A percentile compares a stretch with the other conserved stretches of the same genome.
Conservation (phyloP, 495 filamentous ascomycete species). For the Talaromyces liani region DNA sequence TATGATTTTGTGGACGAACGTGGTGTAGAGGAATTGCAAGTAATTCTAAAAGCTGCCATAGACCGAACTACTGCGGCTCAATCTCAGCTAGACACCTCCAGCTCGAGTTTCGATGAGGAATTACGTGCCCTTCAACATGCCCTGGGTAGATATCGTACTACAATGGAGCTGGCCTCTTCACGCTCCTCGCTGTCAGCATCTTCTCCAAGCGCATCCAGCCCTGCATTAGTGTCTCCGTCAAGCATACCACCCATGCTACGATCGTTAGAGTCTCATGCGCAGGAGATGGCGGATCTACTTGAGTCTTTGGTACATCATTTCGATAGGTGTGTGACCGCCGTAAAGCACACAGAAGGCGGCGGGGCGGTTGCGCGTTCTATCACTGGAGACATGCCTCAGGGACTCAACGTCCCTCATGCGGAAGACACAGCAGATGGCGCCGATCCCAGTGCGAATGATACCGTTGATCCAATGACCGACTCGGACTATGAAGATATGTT, state of each 20-base stretch:
- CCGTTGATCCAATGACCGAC: conserved; percentile 62
- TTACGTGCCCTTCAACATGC: conserved; percentile 55
- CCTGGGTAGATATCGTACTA: conserved; percentile 36
- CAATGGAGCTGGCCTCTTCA: conserved; percentile 34
- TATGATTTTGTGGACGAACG: conserved; percentile 87
- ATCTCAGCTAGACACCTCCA: conserved; percentile 40
- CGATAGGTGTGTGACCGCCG: conserved; percentile 86
- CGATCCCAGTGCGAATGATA: conserved; percentile 44
- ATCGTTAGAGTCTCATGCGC: conserved; percentile 67
- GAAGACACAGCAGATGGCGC: conserved; percentile 51
- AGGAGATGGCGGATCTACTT: conserved; percentile 74
- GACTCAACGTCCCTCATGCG: conserved; percentile 39
- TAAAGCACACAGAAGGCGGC: conserved; percentile 88
- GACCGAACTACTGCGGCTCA: conserved; percentile 48
- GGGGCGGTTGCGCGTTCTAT: conserved; percentile 59
- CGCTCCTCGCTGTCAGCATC: conserved; percentile 29
- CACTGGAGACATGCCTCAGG: conserved; percentile 51
- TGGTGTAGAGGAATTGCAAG: conserved; percentile 61
- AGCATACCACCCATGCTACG: conserved; percentile 62
- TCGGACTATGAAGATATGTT: conserved; percentile 79
- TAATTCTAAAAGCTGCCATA: conserved; percentile 61
- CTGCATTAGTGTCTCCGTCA: conserved; percentile 31
- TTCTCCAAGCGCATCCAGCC: conserved; percentile 27
- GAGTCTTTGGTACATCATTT: conserved; percentile 85
- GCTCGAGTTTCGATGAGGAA: conserved; percentile 46